Percentiles rank a stretch among this genome's conserved stretches.
phyloP scores from a whole-genome alignment of 768 basidiomycete species.

The Imleria badia region DNA sequence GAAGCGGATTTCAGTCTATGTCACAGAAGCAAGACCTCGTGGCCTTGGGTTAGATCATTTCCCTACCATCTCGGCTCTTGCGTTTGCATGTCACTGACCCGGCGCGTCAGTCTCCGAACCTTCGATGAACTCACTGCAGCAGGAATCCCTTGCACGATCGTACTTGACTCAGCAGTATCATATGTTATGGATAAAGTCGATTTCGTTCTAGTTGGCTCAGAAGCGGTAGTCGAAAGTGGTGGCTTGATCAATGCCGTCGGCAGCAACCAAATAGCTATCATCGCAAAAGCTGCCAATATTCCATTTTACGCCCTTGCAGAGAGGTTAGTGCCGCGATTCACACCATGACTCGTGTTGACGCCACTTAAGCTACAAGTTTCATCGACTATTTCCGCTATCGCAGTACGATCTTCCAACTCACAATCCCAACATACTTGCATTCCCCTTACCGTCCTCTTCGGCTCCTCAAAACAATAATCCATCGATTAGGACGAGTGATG shows the following conservation, averaged over 20 bases:
- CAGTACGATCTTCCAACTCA: constrained; percentile 87
- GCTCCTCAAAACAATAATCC: constrained; percentile 1
- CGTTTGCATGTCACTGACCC: constrained; percentile 8
- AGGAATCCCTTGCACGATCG: constrained; percentile 93
- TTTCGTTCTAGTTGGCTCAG: constrained; percentile 93
- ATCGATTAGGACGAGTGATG: constrained; percentile 1
- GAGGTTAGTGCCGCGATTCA: constrained; percentile 50
- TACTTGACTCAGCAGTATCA: constrained; percentile 94
- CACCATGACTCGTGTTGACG: constrained; percentile 19
- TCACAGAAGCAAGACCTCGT: constrained; percentile 92
- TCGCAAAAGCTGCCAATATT: constrained; percentile 91
- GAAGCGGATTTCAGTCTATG: constrained; percentile 96
- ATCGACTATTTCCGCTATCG: constrained; percentile 91
- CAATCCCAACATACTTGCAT: constrained; percentile 71
- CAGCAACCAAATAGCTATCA: constrained; percentile 94
- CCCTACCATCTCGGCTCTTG: background rate
- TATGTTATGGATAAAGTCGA: constrained; percentile 97
- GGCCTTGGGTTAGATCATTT: constrained; percentile 70
- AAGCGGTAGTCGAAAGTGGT: constrained; percentile 97
- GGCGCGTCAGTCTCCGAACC: constrained; percentile 73
- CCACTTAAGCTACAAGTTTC: constrained; percentile 86
- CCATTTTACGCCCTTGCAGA: constrained; percentile 96
- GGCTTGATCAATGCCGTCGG: constrained; percentile 91
- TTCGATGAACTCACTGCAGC: constrained; percentile 80
- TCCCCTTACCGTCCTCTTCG: constrained; percentile 44